Conservation (phyloP, 345 rosid genomes). For the Populus alba region DNA sequence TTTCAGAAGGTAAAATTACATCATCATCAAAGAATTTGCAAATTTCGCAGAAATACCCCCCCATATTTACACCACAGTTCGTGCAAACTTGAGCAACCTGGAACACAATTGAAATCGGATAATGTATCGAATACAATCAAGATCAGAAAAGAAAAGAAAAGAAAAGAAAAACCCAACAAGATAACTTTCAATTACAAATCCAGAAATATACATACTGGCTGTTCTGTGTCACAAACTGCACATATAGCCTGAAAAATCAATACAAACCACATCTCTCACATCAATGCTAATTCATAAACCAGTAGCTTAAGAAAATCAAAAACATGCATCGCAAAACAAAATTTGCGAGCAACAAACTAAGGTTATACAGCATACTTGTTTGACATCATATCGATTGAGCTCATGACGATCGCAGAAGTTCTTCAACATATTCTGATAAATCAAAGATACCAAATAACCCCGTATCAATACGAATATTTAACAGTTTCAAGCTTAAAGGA, state of each 20-base stretch:
- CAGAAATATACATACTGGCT: slow-evolving; percentile 57
- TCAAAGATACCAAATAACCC: not conserved
- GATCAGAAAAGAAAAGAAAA: not conserved
- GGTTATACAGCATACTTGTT: slow-evolving; percentile 46
- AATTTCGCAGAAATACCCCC: slow-evolving; percentile 81
- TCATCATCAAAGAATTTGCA: slow-evolving; percentile 95
- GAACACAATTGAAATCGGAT: slow-evolving; percentile 8
- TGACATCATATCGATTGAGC: slow-evolving; percentile 71
- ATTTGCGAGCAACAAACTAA: not conserved
- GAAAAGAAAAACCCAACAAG: not conserved
- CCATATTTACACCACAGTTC: slow-evolving; percentile 98
- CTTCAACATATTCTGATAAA: slow-evolving; percentile 54
- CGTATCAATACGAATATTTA: no score
- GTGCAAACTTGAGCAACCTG: slow-evolving; percentile 78
- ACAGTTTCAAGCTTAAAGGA: no score
- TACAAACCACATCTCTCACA: not conserved
- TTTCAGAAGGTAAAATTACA: slow-evolving; percentile 39
- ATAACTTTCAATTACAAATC: not conserved
- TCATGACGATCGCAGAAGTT: slow-evolving; percentile 68
- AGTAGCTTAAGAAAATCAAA: not conserved
- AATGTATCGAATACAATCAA: not conserved
- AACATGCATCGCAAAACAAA: not conserved
- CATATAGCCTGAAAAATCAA: slow-evolving; percentile 70
- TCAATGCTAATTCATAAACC: not conserved
- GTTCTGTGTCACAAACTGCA: slow-evolving; percentile 92